Evolutionary conservation across 345 rosid genomes (phyloP).

Genomic region (Boechera retrofracta): DNA sequence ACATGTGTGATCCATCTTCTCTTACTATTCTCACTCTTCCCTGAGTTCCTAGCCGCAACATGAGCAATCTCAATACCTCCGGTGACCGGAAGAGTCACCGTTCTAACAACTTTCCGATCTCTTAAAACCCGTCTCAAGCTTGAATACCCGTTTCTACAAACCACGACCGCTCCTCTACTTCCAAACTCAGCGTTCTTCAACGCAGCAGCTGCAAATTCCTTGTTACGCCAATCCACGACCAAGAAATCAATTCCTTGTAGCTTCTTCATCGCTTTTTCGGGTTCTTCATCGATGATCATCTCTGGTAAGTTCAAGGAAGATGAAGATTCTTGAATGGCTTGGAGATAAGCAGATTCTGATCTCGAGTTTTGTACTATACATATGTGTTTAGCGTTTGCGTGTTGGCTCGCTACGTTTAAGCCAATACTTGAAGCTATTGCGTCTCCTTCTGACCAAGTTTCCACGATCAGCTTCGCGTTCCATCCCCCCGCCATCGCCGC

Average conservation of each 20-base stretch:
- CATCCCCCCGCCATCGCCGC: slow-evolving; percentile 98
- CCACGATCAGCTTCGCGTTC: slow-evolving; percentile 76
- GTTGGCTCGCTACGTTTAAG: slow-evolving; percentile 70
- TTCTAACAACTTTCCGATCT: slow-evolving; percentile 59
- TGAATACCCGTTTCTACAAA: slow-evolving; percentile 74
- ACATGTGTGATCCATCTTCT: slow-evolving; percentile 83
- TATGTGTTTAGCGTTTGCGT: slow-evolving; percentile 73
- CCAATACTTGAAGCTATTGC: slow-evolving; percentile 76
- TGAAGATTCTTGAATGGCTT: slow-evolving; percentile 49
- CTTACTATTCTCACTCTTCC: slow-evolving; percentile 44
- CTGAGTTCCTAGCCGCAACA: slow-evolving; percentile 53
- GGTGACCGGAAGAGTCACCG: slow-evolving; percentile 86
- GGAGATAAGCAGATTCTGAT: slow-evolving; percentile 57
- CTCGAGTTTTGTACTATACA: slow-evolving; percentile 73
- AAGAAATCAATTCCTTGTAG: slow-evolving; percentile 71
- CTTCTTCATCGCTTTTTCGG: slow-evolving; percentile 57
- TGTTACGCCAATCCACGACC: slow-evolving; percentile 73
- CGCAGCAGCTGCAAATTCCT: slow-evolving; percentile 54
- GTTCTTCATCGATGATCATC: slow-evolving; percentile 61
- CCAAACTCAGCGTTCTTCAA: slow-evolving; percentile 65
- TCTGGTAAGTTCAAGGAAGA: slow-evolving; percentile 35
- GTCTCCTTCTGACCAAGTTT: slow-evolving; percentile 78
- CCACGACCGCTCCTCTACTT: slow-evolving; percentile 74
- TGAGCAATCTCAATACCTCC: slow-evolving; percentile 90
- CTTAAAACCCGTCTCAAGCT: slow-evolving; percentile 66